Conservation (phyloP, 768 basidiomycete genomes). For the Serendipita sp. region DNA sequence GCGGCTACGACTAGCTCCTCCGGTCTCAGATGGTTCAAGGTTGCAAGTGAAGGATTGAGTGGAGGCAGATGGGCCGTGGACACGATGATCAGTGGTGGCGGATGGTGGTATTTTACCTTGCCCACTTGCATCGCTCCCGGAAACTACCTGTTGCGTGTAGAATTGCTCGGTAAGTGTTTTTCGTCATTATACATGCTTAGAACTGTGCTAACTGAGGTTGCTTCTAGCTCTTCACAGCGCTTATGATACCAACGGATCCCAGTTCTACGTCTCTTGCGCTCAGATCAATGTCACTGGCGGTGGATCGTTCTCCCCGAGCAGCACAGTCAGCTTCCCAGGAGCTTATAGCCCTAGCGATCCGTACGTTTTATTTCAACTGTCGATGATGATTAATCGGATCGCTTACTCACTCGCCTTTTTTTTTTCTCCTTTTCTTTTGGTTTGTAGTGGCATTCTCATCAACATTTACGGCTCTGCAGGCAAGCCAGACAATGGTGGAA, state of each 20-base stretch:
- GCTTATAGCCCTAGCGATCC: slow-evolving; percentile 29
- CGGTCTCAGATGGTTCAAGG: slow-evolving; percentile 6
- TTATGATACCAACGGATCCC: neutral
- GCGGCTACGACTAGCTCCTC: neutral
- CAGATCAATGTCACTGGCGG: slow-evolving; percentile 3
- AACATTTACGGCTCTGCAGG: slow-evolving; percentile 3
- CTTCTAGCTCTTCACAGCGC: slow-evolving; percentile 15
- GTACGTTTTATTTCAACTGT: no score
- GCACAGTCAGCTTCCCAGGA: slow-evolving; percentile 35
- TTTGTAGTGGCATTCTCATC: neutral
- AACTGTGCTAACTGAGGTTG: neutral
- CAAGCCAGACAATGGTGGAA: neutral
- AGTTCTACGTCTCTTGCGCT: slow-evolving; percentile 15
- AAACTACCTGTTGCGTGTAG: slow-evolving; percentile 16
- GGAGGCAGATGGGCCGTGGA: neutral
- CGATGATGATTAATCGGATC: no score
- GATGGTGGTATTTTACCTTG: slow-evolving; percentile 1
- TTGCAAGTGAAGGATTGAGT: slow-evolving; percentile 2
- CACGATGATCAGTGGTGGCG: neutral
- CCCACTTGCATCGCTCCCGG: slow-evolving; percentile 9
- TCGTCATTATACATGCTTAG: neutral
- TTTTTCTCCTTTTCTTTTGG: no score
- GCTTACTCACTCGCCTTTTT: no score
- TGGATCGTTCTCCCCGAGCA: slow-evolving; percentile 13
- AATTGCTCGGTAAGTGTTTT: slow-evolving; percentile 28